Evolutionary conservation across 345 rosid species (phyloP).

Genomic region (Syzygium jambos): DNA sequence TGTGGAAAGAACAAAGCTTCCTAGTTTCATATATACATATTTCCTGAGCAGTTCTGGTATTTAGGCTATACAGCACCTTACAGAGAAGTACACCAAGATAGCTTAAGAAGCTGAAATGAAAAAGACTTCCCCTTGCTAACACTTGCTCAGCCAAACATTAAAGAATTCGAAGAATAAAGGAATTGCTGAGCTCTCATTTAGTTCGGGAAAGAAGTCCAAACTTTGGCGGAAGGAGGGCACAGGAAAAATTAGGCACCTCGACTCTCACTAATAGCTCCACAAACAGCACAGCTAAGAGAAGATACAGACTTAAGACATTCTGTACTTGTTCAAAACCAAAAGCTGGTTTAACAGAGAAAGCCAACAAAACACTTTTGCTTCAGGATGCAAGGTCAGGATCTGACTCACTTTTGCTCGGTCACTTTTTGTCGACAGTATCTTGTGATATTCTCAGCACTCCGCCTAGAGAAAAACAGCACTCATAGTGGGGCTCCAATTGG

Average conservation of each 20-base stretch:
- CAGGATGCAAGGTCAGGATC: background rate
- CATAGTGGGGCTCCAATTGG: background rate
- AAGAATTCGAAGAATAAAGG: background rate
- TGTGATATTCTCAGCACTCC: background rate
- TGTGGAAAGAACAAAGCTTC: background rate
- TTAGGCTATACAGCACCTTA: background rate
- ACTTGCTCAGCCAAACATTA: background rate
- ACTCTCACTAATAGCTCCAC: background rate
- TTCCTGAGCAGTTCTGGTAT: background rate
- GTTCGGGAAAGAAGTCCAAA: background rate
- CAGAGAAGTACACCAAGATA: background rate
- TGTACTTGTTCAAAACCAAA: background rate
- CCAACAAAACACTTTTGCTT: background rate
- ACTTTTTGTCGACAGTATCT: background rate
- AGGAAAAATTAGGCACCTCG: background rate
- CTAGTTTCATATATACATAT: background rate
- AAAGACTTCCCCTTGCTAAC: background rate
- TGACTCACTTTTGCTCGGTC: background rate
- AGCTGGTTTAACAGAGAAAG: background rate
- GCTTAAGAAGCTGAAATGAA: background rate
- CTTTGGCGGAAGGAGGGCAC: background rate
- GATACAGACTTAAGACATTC: background rate
- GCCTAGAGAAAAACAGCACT: background rate
- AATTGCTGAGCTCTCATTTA: background rate
- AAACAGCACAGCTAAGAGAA: background rate